These are phyloP conservation scores for Orbilia quercus DNA, from an alignment of 2,329 filamentous ascomycete genomes.

Conservation along the genomic window DNA sequence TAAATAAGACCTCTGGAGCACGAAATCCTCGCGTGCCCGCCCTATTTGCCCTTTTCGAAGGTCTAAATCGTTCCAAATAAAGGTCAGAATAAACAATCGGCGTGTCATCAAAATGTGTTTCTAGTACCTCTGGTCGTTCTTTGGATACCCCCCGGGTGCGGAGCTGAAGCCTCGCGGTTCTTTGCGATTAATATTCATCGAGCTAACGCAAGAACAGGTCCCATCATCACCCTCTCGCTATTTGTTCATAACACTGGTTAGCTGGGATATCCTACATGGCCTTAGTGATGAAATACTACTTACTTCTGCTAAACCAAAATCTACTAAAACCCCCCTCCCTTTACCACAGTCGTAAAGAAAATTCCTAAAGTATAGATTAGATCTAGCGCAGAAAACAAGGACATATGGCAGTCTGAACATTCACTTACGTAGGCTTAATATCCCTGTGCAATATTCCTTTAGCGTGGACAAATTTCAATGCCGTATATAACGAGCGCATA, in stretches of 20 bases:
- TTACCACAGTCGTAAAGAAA: constrained; percentile 89
- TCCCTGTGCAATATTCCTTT: constrained; percentile 90
- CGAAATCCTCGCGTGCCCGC: constrained; percentile 95
- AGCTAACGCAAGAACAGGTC: constrained; percentile 33
- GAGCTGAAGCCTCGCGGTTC: constrained; percentile 33
- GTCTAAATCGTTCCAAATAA: constrained; percentile 64
- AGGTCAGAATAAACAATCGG: not conserved
- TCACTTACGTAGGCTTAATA: constrained; percentile 83
- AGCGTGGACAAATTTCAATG: constrained; percentile 82
- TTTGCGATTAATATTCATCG: not conserved
- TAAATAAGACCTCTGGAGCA: constrained; percentile 94
- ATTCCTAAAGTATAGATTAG: constrained; percentile 67
- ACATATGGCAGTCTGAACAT: not conserved
- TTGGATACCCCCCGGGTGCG: constrained; percentile 78
- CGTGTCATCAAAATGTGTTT: not conserved
- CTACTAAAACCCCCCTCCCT: constrained; percentile 89
- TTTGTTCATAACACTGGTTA: constrained; percentile 1
- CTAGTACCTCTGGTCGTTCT: constrained; percentile 75
- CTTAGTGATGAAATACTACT: constrained; percentile 36
- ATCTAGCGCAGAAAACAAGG: not conserved
- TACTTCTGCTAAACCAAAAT: constrained; percentile 95
- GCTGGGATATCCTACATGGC: not conserved
- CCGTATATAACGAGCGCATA: constrained; percentile 86
- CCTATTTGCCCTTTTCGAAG: constrained; percentile 89
- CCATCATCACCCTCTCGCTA: constrained; percentile 48